Conservation (phyloP, 805 yeast genomes). For the Candida methanosorbosa region DNA sequence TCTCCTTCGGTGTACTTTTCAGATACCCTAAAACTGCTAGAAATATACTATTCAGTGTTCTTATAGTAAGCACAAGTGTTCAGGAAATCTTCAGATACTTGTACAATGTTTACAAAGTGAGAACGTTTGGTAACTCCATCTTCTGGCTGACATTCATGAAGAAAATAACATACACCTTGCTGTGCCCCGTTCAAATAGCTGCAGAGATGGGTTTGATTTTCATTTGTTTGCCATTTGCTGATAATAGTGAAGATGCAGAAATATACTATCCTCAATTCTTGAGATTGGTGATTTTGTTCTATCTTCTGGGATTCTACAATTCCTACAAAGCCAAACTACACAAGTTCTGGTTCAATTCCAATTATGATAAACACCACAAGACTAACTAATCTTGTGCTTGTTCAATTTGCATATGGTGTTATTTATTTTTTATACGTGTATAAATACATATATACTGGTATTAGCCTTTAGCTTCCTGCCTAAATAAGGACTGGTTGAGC, state of each 20-base stretch:
- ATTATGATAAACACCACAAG: background rate
- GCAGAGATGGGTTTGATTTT: slow-evolving; percentile 15
- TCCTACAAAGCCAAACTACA: slow-evolving; percentile 12
- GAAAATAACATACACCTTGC: slow-evolving; percentile 7
- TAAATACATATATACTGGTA: too few relatives aligned
- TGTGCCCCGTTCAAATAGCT: slow-evolving; percentile 12
- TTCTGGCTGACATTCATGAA: slow-evolving; percentile 10
- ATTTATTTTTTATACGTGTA: too few relatives aligned
- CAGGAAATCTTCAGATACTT: slow-evolving; percentile 16
- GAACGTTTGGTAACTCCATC: slow-evolving; percentile 14
- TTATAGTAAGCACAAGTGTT: slow-evolving; percentile 14
- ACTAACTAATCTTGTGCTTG: background rate
- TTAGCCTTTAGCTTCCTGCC: too few relatives aligned
- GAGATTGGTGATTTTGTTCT: slow-evolving; percentile 8
- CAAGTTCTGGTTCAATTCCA: slow-evolving; percentile 1
- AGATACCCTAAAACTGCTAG: slow-evolving; percentile 20
- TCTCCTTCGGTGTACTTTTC: slow-evolving; percentile 7
- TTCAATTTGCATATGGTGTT: too few relatives aligned
- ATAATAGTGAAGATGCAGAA: slow-evolving; percentile 1
- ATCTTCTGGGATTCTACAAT: slow-evolving; percentile 14
- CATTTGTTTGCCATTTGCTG: slow-evolving; percentile 11
- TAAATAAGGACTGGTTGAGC: too few relatives aligned
- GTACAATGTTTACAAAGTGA: slow-evolving; percentile 19
- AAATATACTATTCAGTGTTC: slow-evolving; percentile 12
- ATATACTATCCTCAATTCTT: slow-evolving; percentile 5